phyloP scores from a whole-genome alignment of 2,329 filamentous ascomycete genomes.

The Talaromyces islandicus region DNA sequence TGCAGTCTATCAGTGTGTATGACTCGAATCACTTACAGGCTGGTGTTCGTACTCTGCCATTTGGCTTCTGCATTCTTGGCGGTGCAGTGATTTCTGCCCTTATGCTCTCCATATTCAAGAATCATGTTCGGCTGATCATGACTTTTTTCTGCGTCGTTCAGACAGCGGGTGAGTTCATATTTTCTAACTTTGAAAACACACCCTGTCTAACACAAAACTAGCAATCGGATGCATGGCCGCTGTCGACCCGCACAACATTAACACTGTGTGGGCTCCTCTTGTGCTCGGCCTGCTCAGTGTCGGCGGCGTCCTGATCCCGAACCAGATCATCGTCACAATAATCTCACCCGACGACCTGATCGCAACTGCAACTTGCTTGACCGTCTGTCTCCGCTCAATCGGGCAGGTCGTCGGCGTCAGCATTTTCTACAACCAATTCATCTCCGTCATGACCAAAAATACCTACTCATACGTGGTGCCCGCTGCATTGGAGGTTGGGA shows the following conservation, averaged over 20 bases:
- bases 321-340: not conserved
- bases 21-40: not conserved
- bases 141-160: not conserved
- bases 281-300: not conserved
- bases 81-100: not conserved
- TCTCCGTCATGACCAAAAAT: not conserved
- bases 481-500: not conserved
- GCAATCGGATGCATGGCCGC: not conserved
- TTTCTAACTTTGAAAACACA: not conserved
- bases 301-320: not conserved
- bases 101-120: not conserved
- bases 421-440: conserved; percentile 1
- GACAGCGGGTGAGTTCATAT: not conserved
- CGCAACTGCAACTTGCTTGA: not conserved
- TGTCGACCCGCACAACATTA: not conserved
- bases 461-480: not conserved
- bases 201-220: not conserved
- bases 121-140: not conserved
- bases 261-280: not conserved
- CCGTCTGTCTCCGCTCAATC: not conserved
- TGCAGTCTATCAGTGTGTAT: not conserved
- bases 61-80: not conserved
- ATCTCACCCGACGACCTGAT: not conserved
- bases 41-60: not conserved
- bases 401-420: not conserved